Evolutionary conservation across 495 filamentous ascomycete genomes (phyloP).

Genomic region (Aspergillus cavernicola): DNA sequence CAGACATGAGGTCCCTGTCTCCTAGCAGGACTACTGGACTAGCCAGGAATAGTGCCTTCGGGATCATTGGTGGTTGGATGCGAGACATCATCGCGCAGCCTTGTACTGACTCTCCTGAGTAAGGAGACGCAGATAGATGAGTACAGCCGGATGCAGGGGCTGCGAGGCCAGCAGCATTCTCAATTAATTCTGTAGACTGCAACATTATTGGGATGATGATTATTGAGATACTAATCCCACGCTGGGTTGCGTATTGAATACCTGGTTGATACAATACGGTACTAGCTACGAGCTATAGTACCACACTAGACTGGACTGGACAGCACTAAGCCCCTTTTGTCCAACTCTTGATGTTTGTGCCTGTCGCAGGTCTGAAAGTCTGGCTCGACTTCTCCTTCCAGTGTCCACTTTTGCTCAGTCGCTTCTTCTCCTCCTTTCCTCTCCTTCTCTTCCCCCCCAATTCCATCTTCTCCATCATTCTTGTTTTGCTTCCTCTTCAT

Average conservation of each 20-base stretch:
- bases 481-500: conserved; percentile 31
- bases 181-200: too few species aligned
- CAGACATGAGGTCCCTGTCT: conserved; percentile 5
- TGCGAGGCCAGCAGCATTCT: neutral
- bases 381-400: neutral
- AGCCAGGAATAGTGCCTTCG: conserved; percentile 7
- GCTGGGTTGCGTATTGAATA: too few species aligned
- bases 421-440: conserved; percentile 15
- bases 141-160: conserved; percentile 16
- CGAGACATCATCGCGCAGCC: conserved; percentile 11
- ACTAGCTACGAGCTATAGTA: neutral
- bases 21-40: conserved; percentile 3
- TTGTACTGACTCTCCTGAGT: too few species aligned
- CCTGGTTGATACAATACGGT: neutral
- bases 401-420: neutral
- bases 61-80: conserved; percentile 8
- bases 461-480: conserved; percentile 26
- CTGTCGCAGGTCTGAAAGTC: neutral
- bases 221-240: too few species aligned
- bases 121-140: conserved; percentile 8
- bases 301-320: neutral
- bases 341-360: neutral
- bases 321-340: neutral
- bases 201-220: too few species aligned
- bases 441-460: conserved; percentile 17